Percentiles rank a stretch among this genome's conserved stretches.
Evolutionary conservation across 768 basidiomycete species (phyloP).

Genomic region (Termitomyces sp.): DNA sequence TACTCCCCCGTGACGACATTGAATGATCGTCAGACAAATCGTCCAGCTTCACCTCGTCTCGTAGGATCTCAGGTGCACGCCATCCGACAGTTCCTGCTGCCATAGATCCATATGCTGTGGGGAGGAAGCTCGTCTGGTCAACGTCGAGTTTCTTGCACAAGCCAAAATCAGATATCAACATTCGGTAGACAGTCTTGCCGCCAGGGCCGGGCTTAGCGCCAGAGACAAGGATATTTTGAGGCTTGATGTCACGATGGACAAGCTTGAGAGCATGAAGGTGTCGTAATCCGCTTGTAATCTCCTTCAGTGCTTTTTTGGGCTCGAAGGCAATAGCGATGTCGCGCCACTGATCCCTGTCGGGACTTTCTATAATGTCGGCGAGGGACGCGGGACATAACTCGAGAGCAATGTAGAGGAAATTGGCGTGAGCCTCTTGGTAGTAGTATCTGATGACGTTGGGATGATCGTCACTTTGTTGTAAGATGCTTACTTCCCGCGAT

Average conservation of each 20-base stretch:
- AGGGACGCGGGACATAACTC: constrained; percentile 92
- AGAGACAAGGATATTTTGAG: constrained; percentile 94
- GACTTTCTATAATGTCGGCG: constrained; percentile 81
- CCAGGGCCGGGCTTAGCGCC: constrained; percentile 50
- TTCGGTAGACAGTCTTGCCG: constrained; percentile 49
- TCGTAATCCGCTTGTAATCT: constrained; percentile 83
- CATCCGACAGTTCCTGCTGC: constrained; percentile 95
- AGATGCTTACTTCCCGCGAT: constrained; percentile 86
- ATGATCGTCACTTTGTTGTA: constrained; percentile 97
- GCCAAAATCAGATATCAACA: constrained; percentile 97
- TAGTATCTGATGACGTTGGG: constrained; percentile 99
- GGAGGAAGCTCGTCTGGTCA: constrained; percentile 95
- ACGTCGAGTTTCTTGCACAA: constrained; percentile 92
- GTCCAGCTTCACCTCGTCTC: constrained; percentile 92
- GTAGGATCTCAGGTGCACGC: constrained; percentile 94
- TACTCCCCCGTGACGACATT: constrained; percentile 64
- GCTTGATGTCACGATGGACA: constrained; percentile 98
- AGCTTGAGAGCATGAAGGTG: constrained; percentile 94
- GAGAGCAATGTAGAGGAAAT: constrained; percentile 96
- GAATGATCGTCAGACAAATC: constrained; percentile 67
- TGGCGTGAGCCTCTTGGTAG: constrained; percentile 90
- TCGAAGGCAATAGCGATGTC: constrained; percentile 79
- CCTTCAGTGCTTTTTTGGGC: constrained; percentile 81
- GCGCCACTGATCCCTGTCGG: constrained; percentile 62
- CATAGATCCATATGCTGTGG: constrained; percentile 85